Evolutionary conservation across 2,329 filamentous ascomycete genomes (phyloP).

Genomic region (Penicillium sp.): DNA sequence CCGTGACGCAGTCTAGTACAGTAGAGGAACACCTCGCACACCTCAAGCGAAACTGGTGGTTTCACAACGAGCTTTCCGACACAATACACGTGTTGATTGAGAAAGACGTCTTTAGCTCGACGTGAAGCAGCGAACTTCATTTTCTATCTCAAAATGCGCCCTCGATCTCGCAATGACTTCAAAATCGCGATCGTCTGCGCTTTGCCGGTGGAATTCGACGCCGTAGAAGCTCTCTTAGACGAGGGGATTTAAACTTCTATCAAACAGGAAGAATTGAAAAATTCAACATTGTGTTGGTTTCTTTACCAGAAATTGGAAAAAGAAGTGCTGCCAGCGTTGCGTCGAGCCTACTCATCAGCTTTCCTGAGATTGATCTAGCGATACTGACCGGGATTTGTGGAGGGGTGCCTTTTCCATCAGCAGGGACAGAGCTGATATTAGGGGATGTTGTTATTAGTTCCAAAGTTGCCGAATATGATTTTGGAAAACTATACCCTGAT

Average conservation of each 20-base stretch:
- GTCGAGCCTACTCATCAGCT: conserved; percentile 14
- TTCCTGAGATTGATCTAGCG: conserved; percentile 17
- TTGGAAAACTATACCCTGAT: conserved; percentile 17
- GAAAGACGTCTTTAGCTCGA: too few relatives aligned
- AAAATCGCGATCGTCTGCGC: conserved; percentile 9
- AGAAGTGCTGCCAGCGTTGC: conserved; percentile 9
- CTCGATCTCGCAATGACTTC: not conserved
- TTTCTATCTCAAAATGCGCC: not conserved
- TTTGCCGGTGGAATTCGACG: conserved; percentile 8
- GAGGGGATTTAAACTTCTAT: conserved; percentile 14
- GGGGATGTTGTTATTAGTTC: conserved; percentile 27
- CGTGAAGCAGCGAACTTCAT: too few relatives aligned
- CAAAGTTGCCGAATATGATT: conserved; percentile 21
- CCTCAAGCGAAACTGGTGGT: too few relatives aligned
- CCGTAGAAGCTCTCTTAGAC: conserved; percentile 3
- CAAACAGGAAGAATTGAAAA: conserved; percentile 17
- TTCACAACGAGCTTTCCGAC: too few relatives aligned
- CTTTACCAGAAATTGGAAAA: conserved; percentile 20
- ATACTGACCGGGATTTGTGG: conserved; percentile 22
- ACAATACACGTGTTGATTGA: too few relatives aligned
- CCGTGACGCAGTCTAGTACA: not conserved
- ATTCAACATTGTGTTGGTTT: conserved; percentile 20
- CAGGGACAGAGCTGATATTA: conserved; percentile 17
- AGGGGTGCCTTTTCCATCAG: conserved; percentile 14
- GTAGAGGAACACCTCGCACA: not conserved